Evolutionary conservation across 768 basidiomycete species (phyloP).

Genomic region (Rubroboletus pulcherrimus): DNA sequence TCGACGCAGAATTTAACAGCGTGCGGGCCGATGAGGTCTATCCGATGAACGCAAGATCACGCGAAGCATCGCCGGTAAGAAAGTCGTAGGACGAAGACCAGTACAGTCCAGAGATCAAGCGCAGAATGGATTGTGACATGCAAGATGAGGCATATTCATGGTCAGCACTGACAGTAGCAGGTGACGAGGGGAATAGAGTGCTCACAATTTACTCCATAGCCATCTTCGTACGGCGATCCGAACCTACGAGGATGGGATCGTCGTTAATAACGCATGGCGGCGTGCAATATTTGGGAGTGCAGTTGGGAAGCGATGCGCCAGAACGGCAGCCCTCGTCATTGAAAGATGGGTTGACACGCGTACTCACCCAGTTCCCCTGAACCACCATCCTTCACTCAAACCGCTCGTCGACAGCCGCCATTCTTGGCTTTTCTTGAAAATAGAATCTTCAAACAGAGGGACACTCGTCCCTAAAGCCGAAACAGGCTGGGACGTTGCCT

Average conservation of each 20-base stretch:
- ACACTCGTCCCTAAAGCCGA: not conserved
- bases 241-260: conserved; percentile 45
- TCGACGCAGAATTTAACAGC: conserved; percentile 92
- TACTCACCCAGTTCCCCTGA: conserved; percentile 80
- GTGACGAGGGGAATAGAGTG: not conserved
- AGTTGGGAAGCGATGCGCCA: not conserved
- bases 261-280: conserved; percentile 1
- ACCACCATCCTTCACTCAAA: conserved; percentile 78
- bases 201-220: conserved; percentile 91
- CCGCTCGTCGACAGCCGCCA: conserved; percentile 93
- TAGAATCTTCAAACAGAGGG: conserved; percentile 69
- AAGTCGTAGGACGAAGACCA: not conserved
- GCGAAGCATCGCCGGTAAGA: not conserved
- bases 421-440: conserved; percentile 68
- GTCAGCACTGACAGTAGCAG: not conserved
- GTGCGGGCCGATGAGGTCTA: conserved; percentile 78
- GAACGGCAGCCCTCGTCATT: not conserved
- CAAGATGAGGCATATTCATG: not conserved
- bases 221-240: conserved; percentile 76
- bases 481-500: not conserved
- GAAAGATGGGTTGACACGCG: not conserved
- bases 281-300: not conserved
- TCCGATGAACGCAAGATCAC: not conserved
- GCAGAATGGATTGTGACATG: not conserved
- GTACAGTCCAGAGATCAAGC: not conserved